Evolutionary conservation across 768 basidiomycete species (phyloP).

Genomic region (Naganishia vaughanmartiniae): DNA sequence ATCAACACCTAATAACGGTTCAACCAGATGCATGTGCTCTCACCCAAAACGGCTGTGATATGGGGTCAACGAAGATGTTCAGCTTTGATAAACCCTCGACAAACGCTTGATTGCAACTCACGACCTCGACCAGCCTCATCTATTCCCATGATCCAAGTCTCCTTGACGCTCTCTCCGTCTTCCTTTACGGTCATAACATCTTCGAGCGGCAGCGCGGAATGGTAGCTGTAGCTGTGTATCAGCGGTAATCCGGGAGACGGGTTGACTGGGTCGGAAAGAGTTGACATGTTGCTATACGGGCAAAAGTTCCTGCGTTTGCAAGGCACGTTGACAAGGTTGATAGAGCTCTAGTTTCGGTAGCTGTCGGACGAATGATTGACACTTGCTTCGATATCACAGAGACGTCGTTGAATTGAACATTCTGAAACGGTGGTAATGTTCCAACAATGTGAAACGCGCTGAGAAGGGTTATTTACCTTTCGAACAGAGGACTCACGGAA

Average conservation of each 20-base stretch:
- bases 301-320: neutral
- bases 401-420: neutral
- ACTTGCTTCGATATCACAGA: neutral
- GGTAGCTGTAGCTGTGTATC: slow-evolving; percentile 42
- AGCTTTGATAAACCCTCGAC: neutral
- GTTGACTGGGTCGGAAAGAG: slow-evolving; percentile 40
- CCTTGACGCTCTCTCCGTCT: slow-evolving; percentile 32
- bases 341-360: too few relatives aligned
- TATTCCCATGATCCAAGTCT: slow-evolving; percentile 90
- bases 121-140: slow-evolving; percentile 95
- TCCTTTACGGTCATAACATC: neutral
- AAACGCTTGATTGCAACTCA: slow-evolving; percentile 34
- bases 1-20: neutral
- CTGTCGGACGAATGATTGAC: too few relatives aligned
- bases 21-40: slow-evolving; percentile 17
- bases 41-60: slow-evolving; percentile 68
- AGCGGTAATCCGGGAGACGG: slow-evolving; percentile 37
- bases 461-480: neutral
- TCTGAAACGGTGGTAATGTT: neutral
- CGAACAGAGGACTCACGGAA: neutral
- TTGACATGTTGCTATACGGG: neutral
- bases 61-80: neutral
- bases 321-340: neutral
- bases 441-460: neutral
- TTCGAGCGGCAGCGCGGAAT: slow-evolving; percentile 40